Conservation (phyloP, 139 green algal genomes). For the Eudorina sp. region DNA sequence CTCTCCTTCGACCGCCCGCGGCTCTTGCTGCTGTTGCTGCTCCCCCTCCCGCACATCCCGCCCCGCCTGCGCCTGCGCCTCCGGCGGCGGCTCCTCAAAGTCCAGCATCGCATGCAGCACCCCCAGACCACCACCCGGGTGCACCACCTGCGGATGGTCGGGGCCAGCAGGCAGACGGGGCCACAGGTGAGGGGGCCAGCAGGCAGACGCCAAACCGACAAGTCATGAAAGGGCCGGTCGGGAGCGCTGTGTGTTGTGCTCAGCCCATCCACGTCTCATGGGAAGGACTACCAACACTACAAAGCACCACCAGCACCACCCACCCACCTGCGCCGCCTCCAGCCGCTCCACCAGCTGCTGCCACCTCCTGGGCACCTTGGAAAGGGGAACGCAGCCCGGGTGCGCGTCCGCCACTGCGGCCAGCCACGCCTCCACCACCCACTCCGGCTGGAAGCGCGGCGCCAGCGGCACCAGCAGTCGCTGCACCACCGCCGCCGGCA, state of each 20-base stretch:
- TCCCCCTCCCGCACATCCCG: no score
- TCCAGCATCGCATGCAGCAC: background rate
- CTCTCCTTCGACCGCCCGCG: no score
- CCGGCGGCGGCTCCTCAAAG: background rate
- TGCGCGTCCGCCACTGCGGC: constrained; percentile 16
- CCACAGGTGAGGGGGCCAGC: no score
- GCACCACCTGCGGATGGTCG: background rate
- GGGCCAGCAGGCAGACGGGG: no score
- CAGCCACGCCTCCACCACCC: constrained; percentile 38
- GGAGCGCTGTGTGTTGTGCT: no score
- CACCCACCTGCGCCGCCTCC: constrained; percentile 5
- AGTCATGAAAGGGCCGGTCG: no score
- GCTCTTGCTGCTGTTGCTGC: no score
- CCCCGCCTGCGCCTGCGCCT: background rate
- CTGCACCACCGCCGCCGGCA: constrained; percentile 18
- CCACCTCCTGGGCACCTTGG: background rate
- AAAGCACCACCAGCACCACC: no score
- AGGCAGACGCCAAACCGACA: no score
- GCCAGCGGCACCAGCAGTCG: constrained; percentile 32
- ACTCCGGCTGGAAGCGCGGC: constrained; percentile 11
- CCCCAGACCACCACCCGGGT: background rate
- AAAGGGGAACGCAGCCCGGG: background rate
- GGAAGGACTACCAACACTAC: no score
- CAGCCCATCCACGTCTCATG: no score
- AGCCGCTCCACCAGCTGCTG: background rate